phyloP scores from a whole-genome alignment of 2,329 filamentous ascomycete genomes.

The Lachnellula occidentalis region DNA sequence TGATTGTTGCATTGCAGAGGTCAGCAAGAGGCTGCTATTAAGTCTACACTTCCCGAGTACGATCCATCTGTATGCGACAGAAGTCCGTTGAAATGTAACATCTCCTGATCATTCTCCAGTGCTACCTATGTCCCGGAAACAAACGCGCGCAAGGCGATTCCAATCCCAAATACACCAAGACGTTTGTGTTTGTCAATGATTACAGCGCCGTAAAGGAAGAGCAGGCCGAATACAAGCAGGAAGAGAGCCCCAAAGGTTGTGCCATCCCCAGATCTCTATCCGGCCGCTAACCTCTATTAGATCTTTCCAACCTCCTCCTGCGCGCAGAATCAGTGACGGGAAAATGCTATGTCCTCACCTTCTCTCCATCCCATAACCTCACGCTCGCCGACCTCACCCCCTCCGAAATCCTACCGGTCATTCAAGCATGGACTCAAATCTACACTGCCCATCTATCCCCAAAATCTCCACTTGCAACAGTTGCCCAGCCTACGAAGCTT shows the following conservation, averaged over 20 bases:
- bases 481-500: constrained; percentile 39
- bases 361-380: constrained; percentile 83
- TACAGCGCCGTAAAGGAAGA: constrained; percentile 95
- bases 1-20: constrained; percentile 48
- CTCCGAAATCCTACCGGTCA: constrained; percentile 70
- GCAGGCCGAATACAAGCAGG: constrained; percentile 68
- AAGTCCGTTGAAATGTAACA: not conserved
- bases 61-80: constrained; percentile 57
- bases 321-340: constrained; percentile 82
- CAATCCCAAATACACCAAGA: constrained; percentile 82
- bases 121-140: constrained; percentile 93
- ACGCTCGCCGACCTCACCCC: constrained; percentile 87
- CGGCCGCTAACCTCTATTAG: constrained; percentile 36
- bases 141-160: constrained; percentile 76
- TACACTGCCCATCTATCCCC: constrained; percentile 78
- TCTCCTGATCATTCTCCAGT: constrained; percentile 38
- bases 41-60: constrained; percentile 68
- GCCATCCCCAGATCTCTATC: constrained; percentile 1
- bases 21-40: constrained; percentile 67
- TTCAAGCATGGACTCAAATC: constrained; percentile 87
- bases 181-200: constrained; percentile 95
- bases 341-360: constrained; percentile 95
- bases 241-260: constrained; percentile 24
- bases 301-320: constrained; percentile 69
- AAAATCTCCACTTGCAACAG: constrained; percentile 53